Conservation (phyloP, 2,329 filamentous ascomycete genomes). For the Shiraia sp. region DNA sequence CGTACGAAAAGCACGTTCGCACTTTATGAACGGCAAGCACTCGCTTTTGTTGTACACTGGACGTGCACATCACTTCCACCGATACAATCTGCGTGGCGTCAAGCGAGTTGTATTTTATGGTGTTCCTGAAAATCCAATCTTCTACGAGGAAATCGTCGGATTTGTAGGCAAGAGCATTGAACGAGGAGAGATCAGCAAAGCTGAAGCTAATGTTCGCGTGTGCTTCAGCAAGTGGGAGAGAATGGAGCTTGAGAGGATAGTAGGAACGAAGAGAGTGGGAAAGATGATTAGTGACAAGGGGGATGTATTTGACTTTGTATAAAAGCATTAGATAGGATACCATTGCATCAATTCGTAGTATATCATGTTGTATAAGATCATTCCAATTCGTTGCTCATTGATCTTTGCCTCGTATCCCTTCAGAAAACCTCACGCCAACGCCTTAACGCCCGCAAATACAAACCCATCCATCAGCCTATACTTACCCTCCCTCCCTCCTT, state of each 20-base stretch:
- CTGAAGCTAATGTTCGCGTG: constrained; percentile 55
- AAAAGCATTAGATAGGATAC: neutral
- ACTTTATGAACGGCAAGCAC: constrained; percentile 84
- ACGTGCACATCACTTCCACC: constrained; percentile 92
- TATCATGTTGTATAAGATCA: no score
- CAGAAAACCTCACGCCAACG: no score
- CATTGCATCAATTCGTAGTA: neutral
- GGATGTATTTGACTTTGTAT: constrained; percentile 96
- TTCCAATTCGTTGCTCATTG: no score
- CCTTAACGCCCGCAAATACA: no score
- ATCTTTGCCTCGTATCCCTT: no score
- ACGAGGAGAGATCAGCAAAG: constrained; percentile 59
- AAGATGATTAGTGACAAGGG: constrained; percentile 81
- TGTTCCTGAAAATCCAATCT: constrained; percentile 82
- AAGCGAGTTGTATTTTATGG: constrained; percentile 86
- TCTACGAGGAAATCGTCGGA: constrained; percentile 76
- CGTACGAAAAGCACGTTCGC: constrained; percentile 79
- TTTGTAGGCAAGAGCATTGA: constrained; percentile 62
- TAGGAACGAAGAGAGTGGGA: constrained; percentile 77
- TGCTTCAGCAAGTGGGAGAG: constrained; percentile 90
- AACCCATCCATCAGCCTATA: no score
- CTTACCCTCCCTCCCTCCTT: no score
- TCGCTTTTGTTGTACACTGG: constrained; percentile 88
- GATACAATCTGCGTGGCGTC: constrained; percentile 82
- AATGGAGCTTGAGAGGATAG: constrained; percentile 84